phyloP scores from a whole-genome alignment of 129 eudicot species.

The Flaveria ramosissima region DNA sequence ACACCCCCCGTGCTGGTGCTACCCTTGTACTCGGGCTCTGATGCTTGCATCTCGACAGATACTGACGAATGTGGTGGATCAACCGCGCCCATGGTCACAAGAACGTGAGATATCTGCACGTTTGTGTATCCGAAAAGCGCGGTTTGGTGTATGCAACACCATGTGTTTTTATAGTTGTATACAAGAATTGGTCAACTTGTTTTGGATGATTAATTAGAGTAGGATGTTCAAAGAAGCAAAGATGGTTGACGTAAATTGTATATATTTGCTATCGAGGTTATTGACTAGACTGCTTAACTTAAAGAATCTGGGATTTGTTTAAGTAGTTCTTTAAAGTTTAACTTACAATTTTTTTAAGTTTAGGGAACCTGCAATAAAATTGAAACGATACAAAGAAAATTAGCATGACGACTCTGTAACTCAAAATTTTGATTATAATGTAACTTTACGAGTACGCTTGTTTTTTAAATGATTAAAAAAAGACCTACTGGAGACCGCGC shows the following conservation, averaged over 20 bases:
- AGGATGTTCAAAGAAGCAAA: slow-evolving; percentile 29
- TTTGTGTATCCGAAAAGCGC: not conserved
- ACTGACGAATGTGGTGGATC: not conserved
- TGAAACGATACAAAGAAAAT: not conserved
- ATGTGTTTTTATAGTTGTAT: not conserved
- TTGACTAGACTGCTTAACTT: not conserved
- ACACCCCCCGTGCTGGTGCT: not conserved
- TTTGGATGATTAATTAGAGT: not conserved
- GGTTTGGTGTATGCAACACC: not conserved
- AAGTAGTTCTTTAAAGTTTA: not conserved
- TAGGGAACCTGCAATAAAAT: not conserved
- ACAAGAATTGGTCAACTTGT: slow-evolving; percentile 11
- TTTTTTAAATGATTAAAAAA: too few species aligned
- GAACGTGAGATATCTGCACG: not conserved
- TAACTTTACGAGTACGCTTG: too few species aligned
- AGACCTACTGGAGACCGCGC: not conserved
- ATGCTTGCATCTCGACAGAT: not conserved
- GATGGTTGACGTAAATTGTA: not conserved
- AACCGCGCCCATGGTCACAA: not conserved
- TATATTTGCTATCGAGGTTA: not conserved
- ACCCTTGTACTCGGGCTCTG: not conserved
- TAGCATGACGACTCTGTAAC: not conserved
- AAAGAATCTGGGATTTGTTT: not conserved
- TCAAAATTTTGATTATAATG: too few species aligned
- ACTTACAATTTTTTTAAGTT: not conserved